Evolutionary conservation across 1,284 basidiomycete genomes (phyloP).

Genomic region (Thecaphora thlaspeos): DNA sequence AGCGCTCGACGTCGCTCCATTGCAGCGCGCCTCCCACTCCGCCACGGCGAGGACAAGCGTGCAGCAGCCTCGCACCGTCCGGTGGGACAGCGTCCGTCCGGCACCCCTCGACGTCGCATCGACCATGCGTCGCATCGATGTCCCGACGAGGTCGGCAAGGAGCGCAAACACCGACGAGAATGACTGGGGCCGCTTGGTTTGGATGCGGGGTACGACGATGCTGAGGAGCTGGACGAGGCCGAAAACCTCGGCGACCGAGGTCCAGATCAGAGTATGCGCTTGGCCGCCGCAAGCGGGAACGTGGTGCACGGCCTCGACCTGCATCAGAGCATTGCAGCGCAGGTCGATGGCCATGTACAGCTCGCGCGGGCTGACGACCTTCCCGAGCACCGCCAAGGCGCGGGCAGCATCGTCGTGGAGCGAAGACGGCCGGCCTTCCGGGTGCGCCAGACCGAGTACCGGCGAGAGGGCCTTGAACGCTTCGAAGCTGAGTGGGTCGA

Average conservation of each 20-base stretch:
- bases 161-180: slow-evolving; percentile 38
- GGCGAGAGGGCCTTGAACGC: slow-evolving; percentile 39
- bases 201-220: slow-evolving; percentile 37
- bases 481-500: slow-evolving; percentile 37
- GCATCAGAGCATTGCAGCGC: slow-evolving; percentile 28
- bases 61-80: slow-evolving; percentile 20
- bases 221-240: slow-evolving; percentile 24
- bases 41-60: slow-evolving; percentile 21
- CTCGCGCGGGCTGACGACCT: slow-evolving; percentile 37
- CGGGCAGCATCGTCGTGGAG: background rate
- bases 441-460: slow-evolving; percentile 19
- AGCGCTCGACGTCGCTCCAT: slow-evolving; percentile 5
- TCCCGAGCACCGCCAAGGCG: slow-evolving; percentile 22
- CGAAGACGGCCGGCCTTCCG: slow-evolving; percentile 1
- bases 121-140: slow-evolving; percentile 11
- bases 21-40: slow-evolving; percentile 27
- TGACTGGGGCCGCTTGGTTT: slow-evolving; percentile 40
- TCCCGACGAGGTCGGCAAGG: slow-evolving; percentile 24
- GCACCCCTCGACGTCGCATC: slow-evolving; percentile 1
- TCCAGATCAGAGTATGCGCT: slow-evolving; percentile 1
- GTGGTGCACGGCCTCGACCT: slow-evolving; percentile 1
- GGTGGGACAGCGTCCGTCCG: slow-evolving; percentile 8
- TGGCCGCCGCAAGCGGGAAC: too few species aligned
- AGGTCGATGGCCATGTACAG: slow-evolving; percentile 46
- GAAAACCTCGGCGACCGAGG: slow-evolving; percentile 15